Conservation (phyloP, 768 basidiomycete species). For the Amanita jacksonii region DNA sequence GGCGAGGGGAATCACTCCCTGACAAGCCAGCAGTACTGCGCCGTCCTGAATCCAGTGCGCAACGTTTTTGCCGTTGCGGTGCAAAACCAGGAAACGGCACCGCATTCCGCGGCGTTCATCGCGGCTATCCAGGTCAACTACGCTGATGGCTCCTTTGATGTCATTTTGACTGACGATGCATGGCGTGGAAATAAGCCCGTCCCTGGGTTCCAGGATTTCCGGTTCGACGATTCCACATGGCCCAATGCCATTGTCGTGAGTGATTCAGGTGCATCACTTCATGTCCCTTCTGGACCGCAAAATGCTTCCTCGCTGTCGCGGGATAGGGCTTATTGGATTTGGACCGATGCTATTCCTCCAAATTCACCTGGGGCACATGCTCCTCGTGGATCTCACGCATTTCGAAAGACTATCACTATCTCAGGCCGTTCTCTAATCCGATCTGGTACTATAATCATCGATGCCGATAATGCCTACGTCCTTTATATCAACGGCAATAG, state of each 20-base stretch:
- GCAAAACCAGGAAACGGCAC: constrained; percentile 11
- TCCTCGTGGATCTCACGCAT: constrained; percentile 6
- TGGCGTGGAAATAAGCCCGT: constrained; percentile 20
- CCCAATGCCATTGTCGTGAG: constrained; percentile 18
- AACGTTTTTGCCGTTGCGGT: constrained; percentile 27
- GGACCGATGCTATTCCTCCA: constrained; percentile 19
- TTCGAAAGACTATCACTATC: background rate
- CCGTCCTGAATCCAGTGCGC: constrained; percentile 16
- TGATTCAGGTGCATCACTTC: too few species aligned
- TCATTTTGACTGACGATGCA: constrained; percentile 20
- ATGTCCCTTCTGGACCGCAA: constrained; percentile 11
- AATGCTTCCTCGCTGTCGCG: constrained; percentile 16
- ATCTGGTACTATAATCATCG: constrained; percentile 2
- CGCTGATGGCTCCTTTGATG: constrained; percentile 18
- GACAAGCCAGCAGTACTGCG: constrained; percentile 19
- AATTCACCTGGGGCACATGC: background rate
- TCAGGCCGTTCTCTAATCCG: background rate
- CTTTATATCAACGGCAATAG: background rate
- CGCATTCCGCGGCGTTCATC: constrained; percentile 20
- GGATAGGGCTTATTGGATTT: constrained; percentile 20
- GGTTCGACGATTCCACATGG: constrained; percentile 18
- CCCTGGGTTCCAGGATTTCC: constrained; percentile 20
- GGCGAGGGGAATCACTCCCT: constrained; percentile 15
- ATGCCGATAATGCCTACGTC: constrained; percentile 2
- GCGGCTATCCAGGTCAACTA: constrained; percentile 16